A percentile compares a stretch with the other conserved stretches of the same genome.
phyloP scores from a whole-genome alignment of 1,284 basidiomycete species.

The Rhodotorula sp. region DNA sequence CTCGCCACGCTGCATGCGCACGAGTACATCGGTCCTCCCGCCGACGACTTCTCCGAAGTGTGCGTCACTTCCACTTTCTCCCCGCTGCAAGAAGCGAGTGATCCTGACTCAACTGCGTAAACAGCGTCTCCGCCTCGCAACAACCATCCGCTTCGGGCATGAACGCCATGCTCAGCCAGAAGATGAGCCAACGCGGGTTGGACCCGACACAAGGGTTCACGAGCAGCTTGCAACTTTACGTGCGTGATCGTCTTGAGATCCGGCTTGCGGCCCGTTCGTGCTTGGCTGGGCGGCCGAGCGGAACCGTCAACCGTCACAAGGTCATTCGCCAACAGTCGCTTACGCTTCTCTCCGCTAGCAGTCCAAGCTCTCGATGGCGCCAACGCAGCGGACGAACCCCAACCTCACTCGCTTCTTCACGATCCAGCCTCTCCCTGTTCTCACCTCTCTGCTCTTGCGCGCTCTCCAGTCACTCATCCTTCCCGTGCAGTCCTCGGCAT shows the following conservation, averaged over 20 bases:
- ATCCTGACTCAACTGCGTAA: background rate
- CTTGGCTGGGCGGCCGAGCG: background rate
- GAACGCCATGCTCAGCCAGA: conserved; percentile 13
- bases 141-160: conserved; percentile 11
- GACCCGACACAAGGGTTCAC: conserved; percentile 34
- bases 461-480: conserved; percentile 8
- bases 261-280: background rate
- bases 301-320: background rate
- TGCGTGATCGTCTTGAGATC: conserved; percentile 9
- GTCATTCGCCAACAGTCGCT: background rate
- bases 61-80: background rate
- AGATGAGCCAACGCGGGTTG: conserved; percentile 25
- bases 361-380: conserved; percentile 44
- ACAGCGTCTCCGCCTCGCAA: conserved; percentile 16
- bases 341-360: background rate
- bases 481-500: background rate
- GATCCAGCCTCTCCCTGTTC: conserved; percentile 13
- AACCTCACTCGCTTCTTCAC: conserved; percentile 42
- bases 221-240: conserved; percentile 37
- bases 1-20: conserved; percentile 21
- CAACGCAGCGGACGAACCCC: conserved; percentile 42
- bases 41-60: conserved; percentile 24
- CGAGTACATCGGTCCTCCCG: conserved; percentile 32
- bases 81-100: too few species aligned
- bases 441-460: conserved; percentile 14